Percentiles rank a stretch among this genome's conserved stretches.
Evolutionary conservation across 192 early-diverging fungal genomes (phyloP).

Genomic region (Backusella morwellensis): DNA sequence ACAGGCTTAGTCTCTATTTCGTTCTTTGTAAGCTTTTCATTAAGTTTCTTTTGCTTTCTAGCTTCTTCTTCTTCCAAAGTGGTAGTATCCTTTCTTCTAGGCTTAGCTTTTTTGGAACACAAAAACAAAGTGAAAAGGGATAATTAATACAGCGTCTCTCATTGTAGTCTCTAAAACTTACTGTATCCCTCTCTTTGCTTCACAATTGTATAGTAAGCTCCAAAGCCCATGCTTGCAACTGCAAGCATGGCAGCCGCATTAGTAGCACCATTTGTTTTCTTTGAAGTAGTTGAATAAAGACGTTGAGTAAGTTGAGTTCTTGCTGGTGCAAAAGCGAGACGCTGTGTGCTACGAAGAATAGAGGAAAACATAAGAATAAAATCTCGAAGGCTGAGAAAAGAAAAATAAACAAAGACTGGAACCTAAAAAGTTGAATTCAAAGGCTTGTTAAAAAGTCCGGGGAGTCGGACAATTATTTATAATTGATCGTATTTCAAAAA

Average conservation of each 20-base stretch:
- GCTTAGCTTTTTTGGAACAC: conserved; percentile 13
- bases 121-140: too few species aligned
- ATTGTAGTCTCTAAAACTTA: neutral
- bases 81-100: conserved; percentile 18
- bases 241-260: conserved; percentile 35
- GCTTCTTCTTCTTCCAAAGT: conserved; percentile 9
- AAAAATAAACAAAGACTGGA: neutral
- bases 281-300: neutral
- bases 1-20: neutral
- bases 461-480: neutral
- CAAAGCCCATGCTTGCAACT: conserved; percentile 39
- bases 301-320: conserved; percentile 4
- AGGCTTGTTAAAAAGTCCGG: neutral
- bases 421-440: neutral
- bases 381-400: neutral
- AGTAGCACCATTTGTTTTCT: conserved; percentile 14
- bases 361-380: neutral
- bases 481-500: too few species aligned
- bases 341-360: neutral
- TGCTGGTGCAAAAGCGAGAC: neutral
- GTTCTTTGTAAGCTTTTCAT: neutral
- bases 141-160: neutral
- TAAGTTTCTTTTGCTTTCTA: neutral
- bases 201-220: conserved; percentile 37
- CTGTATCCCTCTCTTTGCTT: conserved; percentile 36